A percentile compares a stretch with the other conserved stretches of the same genome.
Conservation (phyloP, 192 early-diverging fungal species). For the Dissophora globulifera region DNA sequence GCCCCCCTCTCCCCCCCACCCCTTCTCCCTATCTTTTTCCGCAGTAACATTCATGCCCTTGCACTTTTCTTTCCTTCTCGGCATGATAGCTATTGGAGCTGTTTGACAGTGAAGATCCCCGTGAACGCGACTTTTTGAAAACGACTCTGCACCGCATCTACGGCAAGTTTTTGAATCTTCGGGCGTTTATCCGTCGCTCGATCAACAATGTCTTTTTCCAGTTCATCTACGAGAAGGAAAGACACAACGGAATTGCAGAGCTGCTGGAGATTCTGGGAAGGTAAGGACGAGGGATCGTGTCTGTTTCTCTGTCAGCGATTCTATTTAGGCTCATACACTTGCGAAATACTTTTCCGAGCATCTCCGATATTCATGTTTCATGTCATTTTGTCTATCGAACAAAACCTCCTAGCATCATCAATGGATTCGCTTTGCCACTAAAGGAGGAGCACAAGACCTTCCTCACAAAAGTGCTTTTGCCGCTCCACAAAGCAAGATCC, state of each 20-base stretch:
- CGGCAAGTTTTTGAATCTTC: slow-evolving; percentile 96
- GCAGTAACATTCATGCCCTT: background rate
- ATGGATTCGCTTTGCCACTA: slow-evolving; percentile 97
- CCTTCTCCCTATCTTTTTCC: background rate
- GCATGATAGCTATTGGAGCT: slow-evolving; percentile 85
- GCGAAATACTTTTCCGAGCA: too few species aligned
- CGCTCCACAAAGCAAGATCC: slow-evolving; percentile 96
- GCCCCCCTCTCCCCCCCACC: background rate
- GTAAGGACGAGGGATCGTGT: slow-evolving; percentile 64
- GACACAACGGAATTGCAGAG: slow-evolving; percentile 98
- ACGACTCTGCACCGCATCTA: slow-evolving; percentile 98
- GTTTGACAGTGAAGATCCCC: slow-evolving; percentile 99
- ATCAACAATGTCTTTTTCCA: slow-evolving; percentile 99
- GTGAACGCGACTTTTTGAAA: slow-evolving; percentile 98
- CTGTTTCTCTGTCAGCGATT: too few species aligned
- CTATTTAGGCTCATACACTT: too few species aligned
- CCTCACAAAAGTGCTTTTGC: slow-evolving; percentile 90
- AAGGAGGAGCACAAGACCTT: slow-evolving; percentile 99
- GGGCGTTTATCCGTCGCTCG: slow-evolving; percentile 95
- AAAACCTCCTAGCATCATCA: slow-evolving; percentile 91
- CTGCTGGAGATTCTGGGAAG: slow-evolving; percentile 97
- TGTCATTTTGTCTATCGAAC: background rate
- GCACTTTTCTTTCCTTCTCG: slow-evolving; percentile 5
- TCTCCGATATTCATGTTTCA: background rate
- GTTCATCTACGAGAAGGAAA: slow-evolving; percentile 96